phyloP scores from a whole-genome alignment of 2,329 filamentous ascomycete species.

The Sclerotinia minor region DNA sequence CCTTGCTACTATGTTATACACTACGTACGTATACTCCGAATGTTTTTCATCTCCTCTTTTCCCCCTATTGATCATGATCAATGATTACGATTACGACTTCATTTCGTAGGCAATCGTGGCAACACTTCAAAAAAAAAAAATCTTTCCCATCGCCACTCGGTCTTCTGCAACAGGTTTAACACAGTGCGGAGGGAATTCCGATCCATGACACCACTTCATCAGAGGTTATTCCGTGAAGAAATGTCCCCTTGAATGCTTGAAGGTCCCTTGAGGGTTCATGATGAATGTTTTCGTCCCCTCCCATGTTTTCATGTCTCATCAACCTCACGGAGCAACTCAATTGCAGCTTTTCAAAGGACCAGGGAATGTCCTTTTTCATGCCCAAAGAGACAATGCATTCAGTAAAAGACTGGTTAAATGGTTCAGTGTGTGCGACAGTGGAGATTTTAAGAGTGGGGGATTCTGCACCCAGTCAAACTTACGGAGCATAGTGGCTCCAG shows the following conservation, averaged over 20 bases:
- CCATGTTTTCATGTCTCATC: not conserved
- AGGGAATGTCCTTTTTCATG: slow-evolving; percentile 4
- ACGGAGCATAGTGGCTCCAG: slow-evolving; percentile 2
- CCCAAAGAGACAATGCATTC: not conserved
- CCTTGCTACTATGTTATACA: not conserved
- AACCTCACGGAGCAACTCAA: not conserved
- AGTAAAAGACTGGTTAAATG: not conserved
- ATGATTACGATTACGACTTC: not conserved
- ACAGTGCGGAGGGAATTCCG: not conserved
- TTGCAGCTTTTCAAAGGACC: not conserved
- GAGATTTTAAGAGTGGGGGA: not conserved
- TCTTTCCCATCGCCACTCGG: not conserved
- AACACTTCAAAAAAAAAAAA: not conserved
- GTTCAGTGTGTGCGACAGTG: not conserved
- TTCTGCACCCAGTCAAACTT: not conserved
- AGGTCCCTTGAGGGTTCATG: not conserved
- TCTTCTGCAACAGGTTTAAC: not conserved
- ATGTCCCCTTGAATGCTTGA: not conserved
- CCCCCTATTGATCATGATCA: not conserved
- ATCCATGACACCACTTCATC: not conserved
- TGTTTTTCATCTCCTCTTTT: not conserved
- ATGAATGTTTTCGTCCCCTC: not conserved
- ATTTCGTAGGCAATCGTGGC: not conserved
- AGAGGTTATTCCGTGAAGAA: not conserved
- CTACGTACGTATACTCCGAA: not conserved